These are phyloP conservation scores for Pseudocercospora eumusae DNA, from an alignment of 2,329 filamentous ascomycete genomes.

Conservation along the genomic window DNA sequence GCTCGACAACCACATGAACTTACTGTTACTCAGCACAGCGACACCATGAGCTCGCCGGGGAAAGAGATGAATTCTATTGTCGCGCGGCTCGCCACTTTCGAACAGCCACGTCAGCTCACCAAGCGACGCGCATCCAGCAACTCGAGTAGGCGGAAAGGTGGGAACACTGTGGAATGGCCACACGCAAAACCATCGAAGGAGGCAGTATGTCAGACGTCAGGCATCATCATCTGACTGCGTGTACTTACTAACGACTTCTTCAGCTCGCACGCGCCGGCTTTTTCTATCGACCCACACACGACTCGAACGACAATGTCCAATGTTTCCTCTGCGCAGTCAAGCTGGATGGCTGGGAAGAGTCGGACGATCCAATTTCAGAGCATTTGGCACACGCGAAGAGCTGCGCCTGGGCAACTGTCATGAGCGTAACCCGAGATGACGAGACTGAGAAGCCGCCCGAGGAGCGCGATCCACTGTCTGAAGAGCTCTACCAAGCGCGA, in stretches of 20 bases:
- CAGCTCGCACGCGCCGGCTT: constrained; percentile 91
- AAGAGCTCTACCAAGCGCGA: constrained; percentile 73
- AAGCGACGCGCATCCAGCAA: constrained; percentile 71
- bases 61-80: constrained; percentile 63
- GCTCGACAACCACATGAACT: not conserved
- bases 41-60: constrained; percentile 43
- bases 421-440: constrained; percentile 55
- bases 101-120: constrained; percentile 60
- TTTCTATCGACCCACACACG: constrained; percentile 75
- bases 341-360: constrained; percentile 88
- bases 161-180: constrained; percentile 68
- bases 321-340: constrained; percentile 86
- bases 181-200: constrained; percentile 67
- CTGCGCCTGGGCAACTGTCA: constrained; percentile 82
- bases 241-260: constrained; percentile 21
- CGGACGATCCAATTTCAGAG: constrained; percentile 79
- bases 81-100: constrained; percentile 79
- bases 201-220: too few species aligned
- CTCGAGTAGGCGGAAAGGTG: constrained; percentile 53
- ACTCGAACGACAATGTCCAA: constrained; percentile 80
- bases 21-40: too few species aligned
- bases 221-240: too few species aligned
- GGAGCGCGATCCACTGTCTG: constrained; percentile 69
- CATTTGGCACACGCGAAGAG: constrained; percentile 79
- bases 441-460: constrained; percentile 64